Conservation (phyloP, 192 early-diverging fungal species). For the Coemansia sp. region DNA sequence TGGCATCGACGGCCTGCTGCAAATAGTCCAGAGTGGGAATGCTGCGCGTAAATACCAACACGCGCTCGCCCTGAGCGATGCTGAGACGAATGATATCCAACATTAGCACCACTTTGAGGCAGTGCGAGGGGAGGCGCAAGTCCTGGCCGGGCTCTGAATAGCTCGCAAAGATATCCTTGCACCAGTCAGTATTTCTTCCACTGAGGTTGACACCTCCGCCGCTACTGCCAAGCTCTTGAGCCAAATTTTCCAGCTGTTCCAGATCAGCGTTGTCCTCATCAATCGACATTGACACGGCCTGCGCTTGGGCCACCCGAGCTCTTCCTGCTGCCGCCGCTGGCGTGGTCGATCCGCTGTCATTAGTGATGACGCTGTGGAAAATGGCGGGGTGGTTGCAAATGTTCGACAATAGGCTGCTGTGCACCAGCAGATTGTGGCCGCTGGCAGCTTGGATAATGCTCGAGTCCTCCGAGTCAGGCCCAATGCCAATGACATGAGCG, state of each 20-base stretch:
- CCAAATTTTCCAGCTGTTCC: not conserved
- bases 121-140: constrained; percentile 24
- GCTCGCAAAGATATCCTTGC: constrained; percentile 7
- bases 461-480: not conserved
- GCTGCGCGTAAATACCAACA: constrained; percentile 74
- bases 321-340: not conserved
- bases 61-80: constrained; percentile 61
- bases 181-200: constrained; percentile 19
- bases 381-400: constrained; percentile 73
- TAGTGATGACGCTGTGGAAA: constrained; percentile 23
- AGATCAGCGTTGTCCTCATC: constrained; percentile 11
- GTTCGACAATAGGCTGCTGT: constrained; percentile 28
- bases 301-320: not conserved
- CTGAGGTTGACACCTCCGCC: constrained; percentile 6
- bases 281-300: not conserved
- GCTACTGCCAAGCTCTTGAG: not conserved
- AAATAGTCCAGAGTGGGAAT: constrained; percentile 63
- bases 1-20: constrained; percentile 18
- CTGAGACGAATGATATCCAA: constrained; percentile 61
- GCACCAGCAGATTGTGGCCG: constrained; percentile 20
- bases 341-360: not conserved
- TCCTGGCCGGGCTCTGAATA: constrained; percentile 5
- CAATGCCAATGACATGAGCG: constrained; percentile 7
- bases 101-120: constrained; percentile 61
- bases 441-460: not conserved